Conservation (phyloP, 495 filamentous ascomycete species). For the Penicillium robsamsonii region DNA sequence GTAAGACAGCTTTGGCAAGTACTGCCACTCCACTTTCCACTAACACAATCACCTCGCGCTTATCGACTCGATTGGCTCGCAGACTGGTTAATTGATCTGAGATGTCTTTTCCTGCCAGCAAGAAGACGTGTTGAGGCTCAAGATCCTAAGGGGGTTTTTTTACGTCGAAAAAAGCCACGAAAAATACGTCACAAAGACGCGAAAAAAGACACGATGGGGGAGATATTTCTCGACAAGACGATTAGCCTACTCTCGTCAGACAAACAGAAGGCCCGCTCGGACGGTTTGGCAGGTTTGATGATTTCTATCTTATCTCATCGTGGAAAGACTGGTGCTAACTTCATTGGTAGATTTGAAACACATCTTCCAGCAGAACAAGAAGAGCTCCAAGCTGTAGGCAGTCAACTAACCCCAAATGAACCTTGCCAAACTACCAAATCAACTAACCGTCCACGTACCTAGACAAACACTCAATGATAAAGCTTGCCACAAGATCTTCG, state of each 20-base stretch:
- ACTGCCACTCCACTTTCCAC: constrained; percentile 14
- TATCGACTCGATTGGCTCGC: constrained; percentile 2
- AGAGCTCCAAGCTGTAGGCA: constrained; percentile 55
- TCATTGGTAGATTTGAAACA: constrained; percentile 54
- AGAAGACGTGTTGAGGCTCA: background rate
- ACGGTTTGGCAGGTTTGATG: constrained; percentile 50
- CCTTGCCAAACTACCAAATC: background rate
- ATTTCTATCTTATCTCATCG: background rate
- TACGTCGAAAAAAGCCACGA: background rate
- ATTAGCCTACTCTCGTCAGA: constrained; percentile 49
- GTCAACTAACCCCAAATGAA: constrained; percentile 1
- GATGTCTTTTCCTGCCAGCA: background rate
- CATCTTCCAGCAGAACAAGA: constrained; percentile 60
- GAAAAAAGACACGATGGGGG: constrained; percentile 24
- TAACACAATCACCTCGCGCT: constrained; percentile 9
- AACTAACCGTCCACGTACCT: constrained; percentile 16
- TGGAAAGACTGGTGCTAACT: background rate
- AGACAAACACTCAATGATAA: constrained; percentile 64
- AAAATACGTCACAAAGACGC: too few relatives aligned
- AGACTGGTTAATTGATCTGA: background rate
- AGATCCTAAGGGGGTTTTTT: too few relatives aligned
- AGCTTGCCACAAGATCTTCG: constrained; percentile 75
- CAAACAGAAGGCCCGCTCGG: constrained; percentile 51
- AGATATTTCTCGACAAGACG: constrained; percentile 41
- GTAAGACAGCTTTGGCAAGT: constrained; percentile 15